A percentile compares a stretch with the other conserved stretches of the same genome.
phyloP scores from a whole-genome alignment of 805 yeast genomes.

The Starmera dryadoides region DNA sequence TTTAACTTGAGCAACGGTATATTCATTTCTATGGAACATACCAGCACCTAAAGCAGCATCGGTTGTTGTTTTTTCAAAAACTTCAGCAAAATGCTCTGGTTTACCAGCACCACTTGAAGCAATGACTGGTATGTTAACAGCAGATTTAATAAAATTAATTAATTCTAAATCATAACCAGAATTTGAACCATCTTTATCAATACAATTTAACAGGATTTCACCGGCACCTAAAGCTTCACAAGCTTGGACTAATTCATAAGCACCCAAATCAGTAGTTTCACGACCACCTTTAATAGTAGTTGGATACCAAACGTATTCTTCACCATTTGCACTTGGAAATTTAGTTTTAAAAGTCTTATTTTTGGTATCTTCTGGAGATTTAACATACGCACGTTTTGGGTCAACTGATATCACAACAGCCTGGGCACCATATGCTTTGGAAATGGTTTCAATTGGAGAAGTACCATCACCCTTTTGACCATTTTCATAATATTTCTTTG shows the following conservation, averaged over 20 bases:
- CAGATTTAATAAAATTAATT: constrained; percentile 65
- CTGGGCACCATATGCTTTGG: constrained; percentile 88
- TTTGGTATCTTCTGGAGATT: constrained; percentile 46
- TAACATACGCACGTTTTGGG: constrained; percentile 83
- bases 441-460: constrained; percentile 89
- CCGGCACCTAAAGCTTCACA: constrained; percentile 96
- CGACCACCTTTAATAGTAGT: constrained; percentile 97
- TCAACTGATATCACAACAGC: constrained; percentile 99
- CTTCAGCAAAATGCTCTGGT: constrained; percentile 87
- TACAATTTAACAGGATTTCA: constrained; percentile 86
- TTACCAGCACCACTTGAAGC: constrained; percentile 98
- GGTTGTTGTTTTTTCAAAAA: constrained; percentile 69
- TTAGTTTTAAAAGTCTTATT: constrained; percentile 60
- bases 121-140: constrained; percentile 85
- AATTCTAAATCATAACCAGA: constrained; percentile 90
- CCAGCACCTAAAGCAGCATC: constrained; percentile 99
- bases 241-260: constrained; percentile 79
- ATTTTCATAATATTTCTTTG: constrained; percentile 66
- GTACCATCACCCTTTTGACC: constrained; percentile 58
- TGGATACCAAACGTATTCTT: constrained; percentile 85
- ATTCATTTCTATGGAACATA: constrained; percentile 94
- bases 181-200: constrained; percentile 95
- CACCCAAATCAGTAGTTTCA: constrained; percentile 84
- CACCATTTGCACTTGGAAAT: constrained; percentile 81
- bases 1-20: constrained; percentile 81